These are phyloP conservation scores for Pseudogymnoascus sp. DNA, from an alignment of 2,329 filamentous ascomycete genomes.

Conservation along the genomic window DNA sequence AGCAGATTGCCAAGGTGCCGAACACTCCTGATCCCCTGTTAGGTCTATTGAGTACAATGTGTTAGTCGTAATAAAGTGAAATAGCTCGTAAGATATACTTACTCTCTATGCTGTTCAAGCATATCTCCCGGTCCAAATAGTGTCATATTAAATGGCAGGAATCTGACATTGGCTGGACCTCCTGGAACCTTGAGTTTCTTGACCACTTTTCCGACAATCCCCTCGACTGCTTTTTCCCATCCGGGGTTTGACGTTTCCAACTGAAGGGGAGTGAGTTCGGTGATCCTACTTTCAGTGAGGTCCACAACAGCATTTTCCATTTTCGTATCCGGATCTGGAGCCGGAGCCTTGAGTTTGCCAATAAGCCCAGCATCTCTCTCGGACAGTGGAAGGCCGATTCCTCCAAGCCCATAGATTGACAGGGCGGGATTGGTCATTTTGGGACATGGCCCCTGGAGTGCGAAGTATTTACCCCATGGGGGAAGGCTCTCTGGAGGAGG, in stretches of 20 bases:
- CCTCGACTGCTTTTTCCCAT: constrained; percentile 28
- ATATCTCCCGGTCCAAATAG: constrained; percentile 44
- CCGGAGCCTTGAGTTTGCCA: constrained; percentile 20
- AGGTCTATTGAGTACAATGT: constrained; percentile 19
- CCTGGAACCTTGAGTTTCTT: constrained; percentile 29
- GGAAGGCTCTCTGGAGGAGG: background rate
- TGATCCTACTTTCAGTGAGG: constrained; percentile 35
- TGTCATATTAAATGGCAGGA: constrained; percentile 40
- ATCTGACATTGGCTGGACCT: constrained; percentile 21
- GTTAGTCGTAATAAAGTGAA: background rate
- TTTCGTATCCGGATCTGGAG: constrained; percentile 31
- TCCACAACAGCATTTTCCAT: constrained; percentile 36
- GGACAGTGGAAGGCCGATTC: constrained; percentile 22
- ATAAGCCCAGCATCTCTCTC: constrained; percentile 21
- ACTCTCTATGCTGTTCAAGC: constrained; percentile 40
- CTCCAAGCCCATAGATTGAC: background rate
- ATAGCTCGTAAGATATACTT: background rate
- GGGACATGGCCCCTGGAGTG: background rate
- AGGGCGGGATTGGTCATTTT: background rate
- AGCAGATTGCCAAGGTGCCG: constrained; percentile 41
- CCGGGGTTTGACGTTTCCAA: constrained; percentile 32
- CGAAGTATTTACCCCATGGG: background rate
- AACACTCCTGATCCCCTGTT: constrained; percentile 42
- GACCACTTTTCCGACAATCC: constrained; percentile 23
- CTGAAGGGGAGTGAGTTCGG: constrained; percentile 35